These are phyloP conservation scores for Vitis rupestris DNA, from an alignment of 164 flowering plant species.

Conservation along the genomic window DNA sequence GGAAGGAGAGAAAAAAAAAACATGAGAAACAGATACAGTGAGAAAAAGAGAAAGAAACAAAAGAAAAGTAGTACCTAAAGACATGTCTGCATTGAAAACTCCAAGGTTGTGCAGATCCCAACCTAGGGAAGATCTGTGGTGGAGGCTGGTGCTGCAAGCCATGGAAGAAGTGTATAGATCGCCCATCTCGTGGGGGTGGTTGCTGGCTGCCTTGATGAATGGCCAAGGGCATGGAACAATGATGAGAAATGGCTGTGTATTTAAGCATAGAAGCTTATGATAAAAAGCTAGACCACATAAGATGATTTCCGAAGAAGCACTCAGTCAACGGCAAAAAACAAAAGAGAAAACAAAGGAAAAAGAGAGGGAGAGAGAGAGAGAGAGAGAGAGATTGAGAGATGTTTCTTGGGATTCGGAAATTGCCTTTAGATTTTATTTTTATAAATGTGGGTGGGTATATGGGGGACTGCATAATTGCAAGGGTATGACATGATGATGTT, in stretches of 20 bases:
- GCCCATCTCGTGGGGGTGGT: constrained; percentile 10
- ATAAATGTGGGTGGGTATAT: constrained; percentile 7
- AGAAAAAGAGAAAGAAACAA: constrained; percentile 3
- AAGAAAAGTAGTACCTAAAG: constrained; percentile 28
- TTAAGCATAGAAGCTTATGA: constrained; percentile 11
- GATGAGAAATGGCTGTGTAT: constrained; percentile 13
- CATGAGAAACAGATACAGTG: constrained; percentile 3
- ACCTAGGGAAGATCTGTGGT: constrained; percentile 37
- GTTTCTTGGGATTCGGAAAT: constrained; percentile 54
- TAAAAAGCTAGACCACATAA: not conserved
- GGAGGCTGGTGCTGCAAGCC: constrained; percentile 27
- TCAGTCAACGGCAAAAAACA: constrained; percentile 50
- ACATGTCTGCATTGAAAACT: constrained; percentile 63
- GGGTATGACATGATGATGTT: constrained; percentile 15
- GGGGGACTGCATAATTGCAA: constrained; percentile 50
- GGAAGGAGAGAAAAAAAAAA: not conserved
- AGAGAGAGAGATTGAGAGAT: constrained; percentile 2
- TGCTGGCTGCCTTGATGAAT: not conserved
- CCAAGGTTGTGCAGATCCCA: constrained; percentile 54
- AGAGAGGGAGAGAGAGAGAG: constrained; percentile 7
- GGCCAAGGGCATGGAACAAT: not conserved
- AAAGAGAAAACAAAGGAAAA: constrained; percentile 5
- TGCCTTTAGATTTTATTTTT: constrained; percentile 4
- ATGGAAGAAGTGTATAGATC: constrained; percentile 36
- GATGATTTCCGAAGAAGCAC: constrained; percentile 21